Percentiles rank a stretch among this genome's conserved stretches.
Conservation (phyloP, 2,329 filamentous ascomycete genomes). For the Claviceps purpurea region DNA sequence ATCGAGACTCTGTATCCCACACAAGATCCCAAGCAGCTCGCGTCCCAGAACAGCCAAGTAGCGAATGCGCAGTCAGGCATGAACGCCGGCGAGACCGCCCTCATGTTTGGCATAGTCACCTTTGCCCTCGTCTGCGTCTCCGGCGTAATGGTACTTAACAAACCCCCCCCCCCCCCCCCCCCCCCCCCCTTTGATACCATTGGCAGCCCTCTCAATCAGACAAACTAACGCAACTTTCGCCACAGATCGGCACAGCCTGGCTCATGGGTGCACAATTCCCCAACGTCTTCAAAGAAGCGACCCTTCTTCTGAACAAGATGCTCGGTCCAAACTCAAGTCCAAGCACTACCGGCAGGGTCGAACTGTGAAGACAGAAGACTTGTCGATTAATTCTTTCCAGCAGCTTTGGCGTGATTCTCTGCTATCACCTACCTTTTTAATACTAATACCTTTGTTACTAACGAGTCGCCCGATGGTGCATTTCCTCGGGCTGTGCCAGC, state of each 20-base stretch:
- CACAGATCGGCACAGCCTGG: constrained; percentile 64
- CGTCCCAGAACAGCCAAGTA: constrained; percentile 24
- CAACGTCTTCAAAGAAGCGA: constrained; percentile 17
- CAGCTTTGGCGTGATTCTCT: not conserved
- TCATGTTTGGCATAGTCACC: constrained; percentile 55
- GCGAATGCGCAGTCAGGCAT: constrained; percentile 29
- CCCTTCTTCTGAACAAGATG: constrained; percentile 10
- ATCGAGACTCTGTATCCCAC: constrained; percentile 87
- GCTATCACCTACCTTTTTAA: not conserved
- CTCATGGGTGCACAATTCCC: constrained; percentile 74
- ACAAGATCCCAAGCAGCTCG: constrained; percentile 54
- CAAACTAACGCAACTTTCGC: not conserved
- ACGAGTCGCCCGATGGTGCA: not conserved
- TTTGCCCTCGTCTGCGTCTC: constrained; percentile 59
- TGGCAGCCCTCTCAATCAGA: not conserved
- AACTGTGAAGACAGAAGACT: constrained; percentile 16
- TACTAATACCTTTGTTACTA: not conserved
- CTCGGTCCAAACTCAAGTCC: constrained; percentile 6
- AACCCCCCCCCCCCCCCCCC: not conserved
- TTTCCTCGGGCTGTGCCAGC: not conserved
- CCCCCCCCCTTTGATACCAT: not conserved
- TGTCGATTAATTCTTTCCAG: not conserved
- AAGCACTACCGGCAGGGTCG: constrained; percentile 19
- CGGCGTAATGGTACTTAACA: constrained; percentile 55
- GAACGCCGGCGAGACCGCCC: constrained; percentile 45